These are phyloP conservation scores for Cladosporium sp. DNA, from an alignment of 2,329 filamentous ascomycete genomes.

Conservation along the genomic window DNA sequence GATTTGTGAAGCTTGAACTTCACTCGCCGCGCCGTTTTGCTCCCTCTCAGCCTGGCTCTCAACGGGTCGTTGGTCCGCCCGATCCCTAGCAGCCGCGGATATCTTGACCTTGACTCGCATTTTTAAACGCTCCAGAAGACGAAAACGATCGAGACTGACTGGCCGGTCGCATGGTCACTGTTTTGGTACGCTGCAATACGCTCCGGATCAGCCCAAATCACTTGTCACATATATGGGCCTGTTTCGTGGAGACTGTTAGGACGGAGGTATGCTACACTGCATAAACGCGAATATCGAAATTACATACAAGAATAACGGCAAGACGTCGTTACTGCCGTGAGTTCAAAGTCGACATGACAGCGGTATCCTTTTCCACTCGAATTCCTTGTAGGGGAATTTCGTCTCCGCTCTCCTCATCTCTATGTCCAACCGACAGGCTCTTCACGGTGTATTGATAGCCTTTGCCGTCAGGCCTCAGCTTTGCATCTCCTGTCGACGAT, in stretches of 20 bases:
- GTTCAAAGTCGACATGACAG: not conserved
- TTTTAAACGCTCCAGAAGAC: no score
- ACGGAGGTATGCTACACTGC: no score
- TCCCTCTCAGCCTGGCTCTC: not conserved
- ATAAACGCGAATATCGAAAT: no score
- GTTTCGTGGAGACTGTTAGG: no score
- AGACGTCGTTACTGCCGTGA: no score
- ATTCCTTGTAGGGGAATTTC: slow-evolving; percentile 6
- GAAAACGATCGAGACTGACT: no score
- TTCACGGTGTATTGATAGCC: slow-evolving; percentile 1
- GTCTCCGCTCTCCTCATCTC: slow-evolving; percentile 6
- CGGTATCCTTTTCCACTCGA: not conserved
- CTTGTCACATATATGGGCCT: no score
- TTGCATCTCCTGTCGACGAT: not conserved
- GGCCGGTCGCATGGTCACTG: no score
- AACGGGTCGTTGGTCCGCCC: not conserved
- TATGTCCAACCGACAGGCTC: not conserved
- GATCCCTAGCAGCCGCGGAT: not conserved
- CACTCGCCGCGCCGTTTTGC: not conserved
- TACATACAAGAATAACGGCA: no score
- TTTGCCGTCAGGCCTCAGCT: not conserved
- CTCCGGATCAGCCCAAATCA: no score
- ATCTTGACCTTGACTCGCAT: no score
- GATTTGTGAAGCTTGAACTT: not conserved
- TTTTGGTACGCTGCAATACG: no score